Percentiles rank a stretch among this genome's conserved stretches.
These are phyloP conservation scores for Pleurozium schreberi DNA, from an alignment of 225 moss, liverwort and hornwort species.

Conservation along the genomic window DNA sequence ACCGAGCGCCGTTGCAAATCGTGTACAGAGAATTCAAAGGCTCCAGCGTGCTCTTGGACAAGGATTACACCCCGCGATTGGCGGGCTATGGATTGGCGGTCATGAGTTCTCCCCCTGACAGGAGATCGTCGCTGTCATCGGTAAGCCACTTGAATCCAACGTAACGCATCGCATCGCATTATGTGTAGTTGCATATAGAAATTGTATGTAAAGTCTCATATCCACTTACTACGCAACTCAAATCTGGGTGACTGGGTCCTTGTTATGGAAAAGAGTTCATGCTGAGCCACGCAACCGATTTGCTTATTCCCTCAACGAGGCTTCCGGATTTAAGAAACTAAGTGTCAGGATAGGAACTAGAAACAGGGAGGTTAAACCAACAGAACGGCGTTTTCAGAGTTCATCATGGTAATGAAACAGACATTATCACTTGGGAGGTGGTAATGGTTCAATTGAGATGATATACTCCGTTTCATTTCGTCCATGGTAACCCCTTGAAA, in stretches of 20 bases:
- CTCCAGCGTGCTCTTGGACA: slow-evolving; percentile 32
- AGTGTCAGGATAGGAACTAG: background rate
- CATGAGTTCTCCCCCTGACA: background rate
- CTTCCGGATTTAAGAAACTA: background rate
- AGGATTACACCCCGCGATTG: slow-evolving; percentile 13
- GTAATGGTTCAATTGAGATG: background rate
- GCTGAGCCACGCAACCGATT: background rate
- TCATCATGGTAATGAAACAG: background rate
- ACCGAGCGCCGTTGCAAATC: slow-evolving; percentile 30
- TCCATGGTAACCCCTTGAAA: background rate
- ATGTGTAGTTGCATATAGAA: background rate
- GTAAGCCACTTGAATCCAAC: background rate
- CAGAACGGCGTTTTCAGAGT: background rate
- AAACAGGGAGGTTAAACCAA: background rate
- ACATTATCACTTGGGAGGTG: background rate
- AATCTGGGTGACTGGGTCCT: background rate
- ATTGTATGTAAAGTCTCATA: background rate
- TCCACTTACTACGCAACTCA: background rate
- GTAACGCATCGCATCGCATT: too few relatives aligned
- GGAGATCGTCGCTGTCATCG: slow-evolving; percentile 4
- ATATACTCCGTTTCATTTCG: background rate
- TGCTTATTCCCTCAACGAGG: background rate
- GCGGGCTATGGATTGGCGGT: slow-evolving; percentile 34
- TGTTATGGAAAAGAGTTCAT: background rate
- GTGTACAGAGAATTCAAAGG: slow-evolving; percentile 20